These are phyloP conservation scores for Scheffersomyces stipitis DNA, from an alignment of 805 yeast species.

Conservation along the genomic window DNA sequence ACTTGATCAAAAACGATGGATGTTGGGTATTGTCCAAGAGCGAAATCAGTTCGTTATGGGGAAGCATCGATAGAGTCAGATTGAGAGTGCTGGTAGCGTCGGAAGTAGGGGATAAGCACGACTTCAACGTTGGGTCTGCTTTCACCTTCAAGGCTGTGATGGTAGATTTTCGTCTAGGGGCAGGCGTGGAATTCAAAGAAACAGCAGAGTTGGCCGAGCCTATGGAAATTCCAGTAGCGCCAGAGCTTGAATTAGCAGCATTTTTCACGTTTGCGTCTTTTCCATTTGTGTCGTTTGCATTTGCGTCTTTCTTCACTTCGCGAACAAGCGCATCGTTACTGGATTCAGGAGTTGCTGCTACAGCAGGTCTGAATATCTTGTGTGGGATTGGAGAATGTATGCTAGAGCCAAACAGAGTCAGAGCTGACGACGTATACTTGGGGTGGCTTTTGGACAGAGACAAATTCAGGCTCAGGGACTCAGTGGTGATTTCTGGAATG, in stretches of 20 bases:
- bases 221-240: background rate
- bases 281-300: no score
- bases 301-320: no score
- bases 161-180: background rate
- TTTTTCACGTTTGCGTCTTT: no score
- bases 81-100: no score
- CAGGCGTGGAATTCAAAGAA: background rate
- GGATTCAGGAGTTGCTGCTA: no score
- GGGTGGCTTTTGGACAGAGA: no score
- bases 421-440: no score
- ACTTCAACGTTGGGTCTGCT: constrained; percentile 4
- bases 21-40: background rate
- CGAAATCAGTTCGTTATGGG: background rate
- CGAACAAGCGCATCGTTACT: background rate
- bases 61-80: background rate
- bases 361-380: background rate
- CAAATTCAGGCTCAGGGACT: no score
- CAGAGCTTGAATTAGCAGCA: background rate
- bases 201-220: background rate
- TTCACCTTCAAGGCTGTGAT: constrained; percentile 2
- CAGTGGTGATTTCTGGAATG: no score
- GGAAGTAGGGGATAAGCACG: constrained; percentile 3
- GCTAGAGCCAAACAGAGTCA: no score
- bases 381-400: background rate
- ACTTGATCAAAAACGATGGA: background rate